A percentile compares a stretch with the other conserved stretches of the same genome.
phyloP scores from a whole-genome alignment of 805 yeast species.

The Candida michaelii region DNA sequence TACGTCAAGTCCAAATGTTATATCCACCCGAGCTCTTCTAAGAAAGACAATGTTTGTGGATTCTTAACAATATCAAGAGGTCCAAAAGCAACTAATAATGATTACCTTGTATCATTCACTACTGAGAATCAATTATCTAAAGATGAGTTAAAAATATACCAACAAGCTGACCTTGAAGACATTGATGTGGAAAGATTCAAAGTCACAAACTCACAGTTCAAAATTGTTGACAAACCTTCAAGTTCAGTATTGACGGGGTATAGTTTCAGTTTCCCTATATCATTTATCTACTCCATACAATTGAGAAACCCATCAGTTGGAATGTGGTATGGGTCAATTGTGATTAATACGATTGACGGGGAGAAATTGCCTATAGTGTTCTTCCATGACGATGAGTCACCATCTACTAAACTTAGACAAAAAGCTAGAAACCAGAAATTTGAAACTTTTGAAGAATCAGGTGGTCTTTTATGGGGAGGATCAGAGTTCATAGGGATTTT shows the following conservation, averaged over 20 bases:
- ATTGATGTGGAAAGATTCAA: conserved; percentile 20
- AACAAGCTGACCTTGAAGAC: conserved; percentile 49
- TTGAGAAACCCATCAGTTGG: conserved; percentile 80
- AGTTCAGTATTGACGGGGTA: conserved; percentile 55
- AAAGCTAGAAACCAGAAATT: conserved; percentile 61
- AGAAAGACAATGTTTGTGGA: conserved; percentile 79
- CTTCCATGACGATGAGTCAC: conserved; percentile 88
- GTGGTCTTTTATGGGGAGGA: conserved; percentile 87
- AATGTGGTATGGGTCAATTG: conserved; percentile 89
- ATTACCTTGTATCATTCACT: conserved; percentile 64
- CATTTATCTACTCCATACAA: conserved; percentile 73
- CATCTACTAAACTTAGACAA: conserved; percentile 67
- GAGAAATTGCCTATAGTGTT: conserved; percentile 79
- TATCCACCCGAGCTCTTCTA: conserved; percentile 75
- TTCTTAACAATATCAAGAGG: conserved; percentile 66
- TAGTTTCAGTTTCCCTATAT: conserved; percentile 64
- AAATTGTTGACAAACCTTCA: conserved; percentile 52
- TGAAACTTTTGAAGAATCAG: conserved; percentile 65
- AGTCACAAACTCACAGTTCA: conserved; percentile 1
- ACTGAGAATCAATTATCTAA: conserved; percentile 53
- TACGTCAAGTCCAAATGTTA: conserved; percentile 70
- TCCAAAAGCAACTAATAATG: conserved; percentile 48
- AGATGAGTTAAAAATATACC: conserved; percentile 47
- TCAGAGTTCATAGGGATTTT: conserved; percentile 64
- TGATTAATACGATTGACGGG: conserved; percentile 66